Conservation (phyloP, 306 rosid species). For the Ceratonia siliqua region DNA sequence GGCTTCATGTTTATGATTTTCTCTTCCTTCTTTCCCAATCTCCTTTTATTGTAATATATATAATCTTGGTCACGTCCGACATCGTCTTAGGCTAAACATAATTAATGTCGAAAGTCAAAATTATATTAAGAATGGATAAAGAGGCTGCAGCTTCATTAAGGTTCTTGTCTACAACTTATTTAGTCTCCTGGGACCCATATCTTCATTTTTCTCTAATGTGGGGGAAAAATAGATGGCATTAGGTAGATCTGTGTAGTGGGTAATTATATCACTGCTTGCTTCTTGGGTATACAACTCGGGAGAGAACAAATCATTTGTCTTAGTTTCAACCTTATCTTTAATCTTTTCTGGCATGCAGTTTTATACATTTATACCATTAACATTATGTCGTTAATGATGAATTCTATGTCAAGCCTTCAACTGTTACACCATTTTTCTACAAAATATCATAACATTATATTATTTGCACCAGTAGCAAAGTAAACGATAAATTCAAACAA, state of each 20-base stretch:
- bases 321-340: constrained; percentile 19
- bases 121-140: not conserved
- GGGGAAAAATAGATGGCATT: not conserved
- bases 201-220: not conserved
- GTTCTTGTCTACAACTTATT: not conserved
- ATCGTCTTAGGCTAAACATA: not conserved
- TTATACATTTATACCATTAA: not conserved
- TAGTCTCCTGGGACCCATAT: constrained; percentile 11
- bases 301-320: constrained; percentile 27
- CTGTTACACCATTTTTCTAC: not conserved
- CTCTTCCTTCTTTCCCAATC: not conserved
- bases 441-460: not conserved
- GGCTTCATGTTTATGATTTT: not conserved
- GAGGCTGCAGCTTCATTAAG: constrained; percentile 20
- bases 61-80: constrained; percentile 20
- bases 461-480: constrained; percentile 8
- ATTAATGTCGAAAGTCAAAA: not conserved
- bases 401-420: constrained; percentile 14
- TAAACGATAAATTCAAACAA: not conserved
- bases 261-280: not conserved
- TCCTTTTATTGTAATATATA: not conserved
- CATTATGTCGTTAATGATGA: constrained; percentile 1
- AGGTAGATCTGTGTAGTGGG: not conserved
- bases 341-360: constrained; percentile 35
- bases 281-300: not conserved